phyloP scores from a whole-genome alignment of 1,139 yeast species.

The Suhomyces taliae region DNA sequence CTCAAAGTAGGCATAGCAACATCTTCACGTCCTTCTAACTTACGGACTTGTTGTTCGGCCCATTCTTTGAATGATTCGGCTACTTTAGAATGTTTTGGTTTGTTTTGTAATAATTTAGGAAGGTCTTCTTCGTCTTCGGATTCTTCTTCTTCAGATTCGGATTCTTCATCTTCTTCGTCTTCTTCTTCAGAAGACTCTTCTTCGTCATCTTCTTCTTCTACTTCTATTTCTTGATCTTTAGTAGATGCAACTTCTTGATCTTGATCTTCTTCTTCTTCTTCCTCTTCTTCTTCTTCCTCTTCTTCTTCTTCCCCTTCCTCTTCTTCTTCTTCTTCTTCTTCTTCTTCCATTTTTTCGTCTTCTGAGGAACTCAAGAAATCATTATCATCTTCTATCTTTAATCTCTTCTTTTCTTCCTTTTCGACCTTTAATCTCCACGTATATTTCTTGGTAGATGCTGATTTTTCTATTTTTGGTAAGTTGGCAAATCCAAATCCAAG shows the following conservation, averaged over 20 bases:
- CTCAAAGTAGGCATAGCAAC: conserved; percentile 51
- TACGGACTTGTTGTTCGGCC: conserved; percentile 60
- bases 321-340: conserved; percentile 18
- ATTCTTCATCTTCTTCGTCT: conserved; percentile 37
- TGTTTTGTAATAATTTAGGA: conserved; percentile 37
- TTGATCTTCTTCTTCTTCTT: conserved; percentile 20
- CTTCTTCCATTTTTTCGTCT: conserved; percentile 39
- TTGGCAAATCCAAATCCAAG: conserved; percentile 68
- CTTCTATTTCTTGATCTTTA: conserved; percentile 12
- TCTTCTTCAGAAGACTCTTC: conserved; percentile 32
- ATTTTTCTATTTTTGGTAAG: conserved; percentile 47
- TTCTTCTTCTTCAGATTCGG: conserved; percentile 21
- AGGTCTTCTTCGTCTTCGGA: conserved; percentile 23
- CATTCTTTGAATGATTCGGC: conserved; percentile 56
- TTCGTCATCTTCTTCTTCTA: conserved; percentile 15
- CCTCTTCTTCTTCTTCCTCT: conserved; percentile 16
- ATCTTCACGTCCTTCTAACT: conserved; percentile 57
- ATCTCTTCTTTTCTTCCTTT: conserved; percentile 35
- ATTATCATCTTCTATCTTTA: conserved; percentile 38
- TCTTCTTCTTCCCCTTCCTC: conserved; percentile 19
- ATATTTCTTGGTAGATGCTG: conserved; percentile 34
- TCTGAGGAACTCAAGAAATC: conserved; percentile 35
- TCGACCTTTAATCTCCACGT: conserved; percentile 45
- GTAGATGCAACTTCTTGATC: conserved; percentile 14
- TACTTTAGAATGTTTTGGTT: conserved; percentile 42